Evolutionary conservation across 2,329 filamentous ascomycete species (phyloP).

Genomic region (Cladosporium phlei): DNA sequence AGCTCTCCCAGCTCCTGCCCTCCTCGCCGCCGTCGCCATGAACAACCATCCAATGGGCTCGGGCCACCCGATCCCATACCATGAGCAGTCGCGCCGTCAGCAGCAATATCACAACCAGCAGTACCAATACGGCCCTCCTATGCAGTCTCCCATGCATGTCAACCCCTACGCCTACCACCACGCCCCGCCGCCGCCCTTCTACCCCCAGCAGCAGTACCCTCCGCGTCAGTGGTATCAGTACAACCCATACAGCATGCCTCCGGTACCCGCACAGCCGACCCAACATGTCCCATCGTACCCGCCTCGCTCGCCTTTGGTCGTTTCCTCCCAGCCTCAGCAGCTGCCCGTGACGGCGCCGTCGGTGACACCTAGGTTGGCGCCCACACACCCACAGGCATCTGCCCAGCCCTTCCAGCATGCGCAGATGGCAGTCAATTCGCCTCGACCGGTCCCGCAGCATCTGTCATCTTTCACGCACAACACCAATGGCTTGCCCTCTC

Average conservation of each 20-base stretch:
- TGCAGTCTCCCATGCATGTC: slow-evolving; percentile 32
- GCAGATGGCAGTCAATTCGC: slow-evolving; percentile 13
- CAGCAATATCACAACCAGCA: slow-evolving; percentile 35
- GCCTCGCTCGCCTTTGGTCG: slow-evolving; percentile 40
- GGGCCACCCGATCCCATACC: slow-evolving; percentile 52
- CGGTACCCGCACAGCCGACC: slow-evolving; percentile 25
- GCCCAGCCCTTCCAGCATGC: slow-evolving; percentile 14
- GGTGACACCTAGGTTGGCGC: slow-evolving; percentile 39
- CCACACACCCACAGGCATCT: slow-evolving; percentile 17
- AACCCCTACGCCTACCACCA: slow-evolving; percentile 18
- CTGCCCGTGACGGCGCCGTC: slow-evolving; percentile 30
- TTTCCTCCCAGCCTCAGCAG: slow-evolving; percentile 43
- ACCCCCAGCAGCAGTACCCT: slow-evolving; percentile 18
- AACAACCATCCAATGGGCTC: slow-evolving; percentile 71
- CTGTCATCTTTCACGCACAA: slow-evolving; percentile 14
- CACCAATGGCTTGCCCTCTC: slow-evolving; percentile 20
- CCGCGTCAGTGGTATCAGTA: slow-evolving; percentile 32
- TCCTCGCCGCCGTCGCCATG: slow-evolving; percentile 53
- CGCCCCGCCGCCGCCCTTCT: slow-evolving; percentile 16
- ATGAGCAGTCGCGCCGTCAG: slow-evolving; percentile 33
- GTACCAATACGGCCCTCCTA: slow-evolving; percentile 36
- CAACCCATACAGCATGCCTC: slow-evolving; percentile 32
- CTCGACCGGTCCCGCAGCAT: slow-evolving; percentile 11
- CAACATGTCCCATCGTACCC: slow-evolving; percentile 36
- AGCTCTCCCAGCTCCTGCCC: slow-evolving; percentile 18